Conservation (phyloP, 176 grass and related monocot genomes). For the Poa annua region DNA sequence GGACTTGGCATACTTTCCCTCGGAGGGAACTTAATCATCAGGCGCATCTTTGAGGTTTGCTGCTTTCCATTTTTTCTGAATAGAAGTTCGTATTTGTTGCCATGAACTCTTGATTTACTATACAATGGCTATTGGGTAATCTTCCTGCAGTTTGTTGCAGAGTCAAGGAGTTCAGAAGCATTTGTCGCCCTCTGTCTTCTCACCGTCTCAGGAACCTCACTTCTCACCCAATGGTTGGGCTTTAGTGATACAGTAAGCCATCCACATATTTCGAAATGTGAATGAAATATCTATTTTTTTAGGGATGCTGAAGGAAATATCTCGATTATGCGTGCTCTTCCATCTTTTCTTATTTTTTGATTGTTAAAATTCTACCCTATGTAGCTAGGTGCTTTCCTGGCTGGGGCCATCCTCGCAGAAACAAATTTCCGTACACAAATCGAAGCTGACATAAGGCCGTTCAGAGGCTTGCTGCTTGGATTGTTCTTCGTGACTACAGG, state of each 20-base stretch:
- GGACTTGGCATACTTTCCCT: conserved; percentile 97
- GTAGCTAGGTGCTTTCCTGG: conserved; percentile 97
- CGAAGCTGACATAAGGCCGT: conserved; percentile 99
- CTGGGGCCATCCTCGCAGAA: conserved; percentile 97
- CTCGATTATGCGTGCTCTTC: conserved; percentile 22
- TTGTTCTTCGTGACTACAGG: conserved; percentile 98
- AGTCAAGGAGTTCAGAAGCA: conserved; percentile 98
- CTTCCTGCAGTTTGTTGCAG: conserved; percentile 81
- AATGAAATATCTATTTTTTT: conserved; percentile 22
- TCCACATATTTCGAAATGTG: conserved; percentile 34
- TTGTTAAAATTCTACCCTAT: conserved; percentile 30
- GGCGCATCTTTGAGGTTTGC: conserved; percentile 86
- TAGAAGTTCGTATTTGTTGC: background rate
- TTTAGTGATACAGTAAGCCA: conserved; percentile 94
- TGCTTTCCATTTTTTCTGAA: conserved; percentile 20
- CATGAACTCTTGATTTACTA: conserved; percentile 30
- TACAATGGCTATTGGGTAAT: conserved; percentile 29
- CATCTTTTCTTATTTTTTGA: conserved; percentile 15
- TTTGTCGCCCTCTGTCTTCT: conserved; percentile 98
- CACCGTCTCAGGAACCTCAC: conserved; percentile 91
- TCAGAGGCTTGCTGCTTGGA: conserved; percentile 96
- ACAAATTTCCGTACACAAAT: conserved; percentile 99
- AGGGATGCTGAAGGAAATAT: conserved; percentile 6
- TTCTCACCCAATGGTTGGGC: conserved; percentile 90
- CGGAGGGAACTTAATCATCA: conserved; percentile 88